These are phyloP conservation scores for Thalia dealbata DNA, from an alignment of 176 grass and related monocot genomes.

Conservation along the genomic window DNA sequence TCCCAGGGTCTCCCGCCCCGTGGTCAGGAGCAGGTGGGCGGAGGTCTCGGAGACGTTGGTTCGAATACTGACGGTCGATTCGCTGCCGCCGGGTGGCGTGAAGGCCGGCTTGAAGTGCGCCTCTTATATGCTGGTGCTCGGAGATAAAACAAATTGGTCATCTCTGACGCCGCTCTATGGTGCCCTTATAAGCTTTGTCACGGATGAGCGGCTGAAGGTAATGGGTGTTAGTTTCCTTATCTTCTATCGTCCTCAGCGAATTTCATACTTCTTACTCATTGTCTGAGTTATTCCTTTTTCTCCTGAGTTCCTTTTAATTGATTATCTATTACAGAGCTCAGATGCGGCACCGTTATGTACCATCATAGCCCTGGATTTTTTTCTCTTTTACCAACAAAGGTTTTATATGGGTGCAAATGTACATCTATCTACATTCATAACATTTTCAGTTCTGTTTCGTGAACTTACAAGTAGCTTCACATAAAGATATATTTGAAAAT, in stretches of 20 bases:
- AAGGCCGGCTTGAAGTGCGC: slow-evolving; percentile 73
- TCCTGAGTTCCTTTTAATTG: neutral
- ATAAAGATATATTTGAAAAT: no score
- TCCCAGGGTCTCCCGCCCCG: slow-evolving; percentile 33
- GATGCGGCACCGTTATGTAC: neutral
- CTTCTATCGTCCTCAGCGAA: neutral
- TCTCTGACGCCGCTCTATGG: slow-evolving; percentile 38
- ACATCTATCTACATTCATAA: no score
- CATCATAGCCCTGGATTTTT: neutral
- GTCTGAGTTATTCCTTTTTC: neutral
- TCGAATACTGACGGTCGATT: slow-evolving; percentile 55
- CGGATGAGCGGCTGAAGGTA: slow-evolving; percentile 60
- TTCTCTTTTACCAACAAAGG: neutral
- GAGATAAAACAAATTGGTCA: slow-evolving; percentile 60
- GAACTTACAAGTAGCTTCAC: neutral
- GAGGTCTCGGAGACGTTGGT: slow-evolving; percentile 44
- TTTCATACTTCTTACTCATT: neutral
- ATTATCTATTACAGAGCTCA: neutral
- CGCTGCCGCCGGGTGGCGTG: slow-evolving; percentile 39
- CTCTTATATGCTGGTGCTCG: slow-evolving; percentile 47
- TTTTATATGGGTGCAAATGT: neutral
- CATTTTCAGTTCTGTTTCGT: no score
- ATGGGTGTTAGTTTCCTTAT: neutral
- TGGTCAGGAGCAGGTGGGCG: slow-evolving; percentile 31
- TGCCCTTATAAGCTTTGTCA: slow-evolving; percentile 38